A percentile compares a stretch with the other conserved stretches of the same genome.
Evolutionary conservation across 2,329 filamentous ascomycete genomes (phyloP).

Genomic region (Colletotrichum sp.): DNA sequence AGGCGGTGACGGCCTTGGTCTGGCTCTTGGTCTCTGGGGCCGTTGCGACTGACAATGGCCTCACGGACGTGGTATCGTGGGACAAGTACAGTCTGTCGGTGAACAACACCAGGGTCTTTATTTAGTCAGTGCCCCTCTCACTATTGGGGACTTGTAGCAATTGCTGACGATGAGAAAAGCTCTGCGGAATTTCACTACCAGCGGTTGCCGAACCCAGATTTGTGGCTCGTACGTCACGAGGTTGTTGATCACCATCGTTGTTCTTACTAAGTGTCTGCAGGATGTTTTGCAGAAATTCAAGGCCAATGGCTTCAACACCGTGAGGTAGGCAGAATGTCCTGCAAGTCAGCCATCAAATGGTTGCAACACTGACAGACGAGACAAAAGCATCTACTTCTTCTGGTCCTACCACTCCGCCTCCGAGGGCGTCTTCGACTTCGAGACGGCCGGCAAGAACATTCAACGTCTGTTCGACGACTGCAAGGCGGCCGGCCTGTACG

Average conservation of each 20-base stretch:
- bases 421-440: constrained; percentile 74
- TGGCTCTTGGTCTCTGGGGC: constrained; percentile 23
- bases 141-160: constrained; percentile 37
- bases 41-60: constrained; percentile 41
- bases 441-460: constrained; percentile 45
- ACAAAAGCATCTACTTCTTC: constrained; percentile 70
- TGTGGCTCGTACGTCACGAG: constrained; percentile 55
- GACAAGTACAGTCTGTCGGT: constrained; percentile 76
- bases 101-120: constrained; percentile 49
- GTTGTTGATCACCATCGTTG: neutral
- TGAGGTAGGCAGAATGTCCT: constrained; percentile 56
- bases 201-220: constrained; percentile 47
- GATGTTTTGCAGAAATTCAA: constrained; percentile 86
- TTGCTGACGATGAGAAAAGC: constrained; percentile 73
- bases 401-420: constrained; percentile 78
- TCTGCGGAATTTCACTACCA: constrained; percentile 73
- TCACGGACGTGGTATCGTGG: constrained; percentile 64
- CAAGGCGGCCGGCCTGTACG: constrained; percentile 74
- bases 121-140: neutral
- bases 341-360: neutral
- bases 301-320: constrained; percentile 78
- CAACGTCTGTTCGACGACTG: constrained; percentile 81
- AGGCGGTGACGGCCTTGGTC: neutral
- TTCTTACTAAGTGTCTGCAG: constrained; percentile 3
- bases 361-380: neutral